phyloP scores from a whole-genome alignment of 768 basidiomycete genomes.

The Suillus variegatus region DNA sequence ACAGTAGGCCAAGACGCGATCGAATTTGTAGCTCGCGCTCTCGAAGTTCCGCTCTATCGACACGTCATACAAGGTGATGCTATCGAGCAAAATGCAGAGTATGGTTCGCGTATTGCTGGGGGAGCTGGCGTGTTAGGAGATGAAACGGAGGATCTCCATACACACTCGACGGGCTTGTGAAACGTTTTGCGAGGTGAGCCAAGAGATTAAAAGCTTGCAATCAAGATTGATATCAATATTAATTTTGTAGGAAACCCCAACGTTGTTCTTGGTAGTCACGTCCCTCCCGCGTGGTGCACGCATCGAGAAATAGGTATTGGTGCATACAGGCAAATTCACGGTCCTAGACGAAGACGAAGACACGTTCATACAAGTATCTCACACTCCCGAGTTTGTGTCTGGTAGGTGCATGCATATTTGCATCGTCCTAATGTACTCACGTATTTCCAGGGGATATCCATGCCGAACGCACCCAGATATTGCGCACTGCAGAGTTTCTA shows the following conservation, averaged over 20 bases:
- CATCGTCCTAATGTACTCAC: neutral
- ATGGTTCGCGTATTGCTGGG: constrained; percentile 65
- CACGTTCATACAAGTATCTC: constrained; percentile 37
- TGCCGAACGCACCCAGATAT: constrained; percentile 20
- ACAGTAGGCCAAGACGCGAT: constrained; percentile 98
- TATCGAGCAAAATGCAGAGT: constrained; percentile 80
- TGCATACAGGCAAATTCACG: no score
- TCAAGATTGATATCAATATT: no score
- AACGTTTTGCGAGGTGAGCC: constrained; percentile 31
- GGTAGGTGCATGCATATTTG: constrained; percentile 32
- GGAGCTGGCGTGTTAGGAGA: constrained; percentile 69
- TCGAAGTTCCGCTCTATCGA: constrained; percentile 85
- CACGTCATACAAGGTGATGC: constrained; percentile 80
- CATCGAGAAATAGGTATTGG: no score
- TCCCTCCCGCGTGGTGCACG: no score
- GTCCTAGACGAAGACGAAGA: constrained; percentile 41
- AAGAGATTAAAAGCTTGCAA: neutral
- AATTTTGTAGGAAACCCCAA: constrained; percentile 36
- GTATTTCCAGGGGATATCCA: neutral
- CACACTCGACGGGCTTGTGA: no score
- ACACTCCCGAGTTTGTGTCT: constrained; percentile 39
- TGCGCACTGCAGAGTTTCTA: constrained; percentile 37
- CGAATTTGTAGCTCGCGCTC: constrained; percentile 78
- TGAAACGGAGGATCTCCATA: constrained; percentile 83
- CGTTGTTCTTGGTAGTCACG: no score